Evolutionary conservation across 306 rosid species (phyloP).

Genomic region (Aeschynomene evenia): DNA sequence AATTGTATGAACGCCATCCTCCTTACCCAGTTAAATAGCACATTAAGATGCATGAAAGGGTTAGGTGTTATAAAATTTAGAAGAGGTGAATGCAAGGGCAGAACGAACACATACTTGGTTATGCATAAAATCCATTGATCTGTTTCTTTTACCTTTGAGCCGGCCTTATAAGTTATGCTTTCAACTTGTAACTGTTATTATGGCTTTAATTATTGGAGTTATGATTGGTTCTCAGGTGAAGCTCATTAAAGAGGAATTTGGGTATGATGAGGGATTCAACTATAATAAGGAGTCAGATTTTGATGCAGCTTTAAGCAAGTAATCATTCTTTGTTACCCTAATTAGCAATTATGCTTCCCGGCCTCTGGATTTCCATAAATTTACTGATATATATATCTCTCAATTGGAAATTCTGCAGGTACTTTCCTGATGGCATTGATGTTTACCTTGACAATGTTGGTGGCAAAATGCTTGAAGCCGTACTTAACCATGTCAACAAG

Average conservation of each 20-base stretch:
- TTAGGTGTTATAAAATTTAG: too few relatives aligned
- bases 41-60: too few relatives aligned
- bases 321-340: background rate
- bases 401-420: constrained; percentile 25
- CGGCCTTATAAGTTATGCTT: background rate
- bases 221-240: constrained; percentile 44
- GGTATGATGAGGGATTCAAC: constrained; percentile 71
- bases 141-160: background rate
- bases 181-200: background rate
- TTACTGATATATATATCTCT: background rate
- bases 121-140: background rate
- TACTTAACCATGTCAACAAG: constrained; percentile 61
- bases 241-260: constrained; percentile 63
- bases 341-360: background rate
- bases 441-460: constrained; percentile 71
- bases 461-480: constrained; percentile 68
- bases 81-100: background rate
- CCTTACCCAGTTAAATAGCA: too few relatives aligned
- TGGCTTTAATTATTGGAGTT: background rate
- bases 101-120: background rate
- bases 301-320: constrained; percentile 62
- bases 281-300: constrained; percentile 56
- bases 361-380: background rate
- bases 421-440: constrained; percentile 65
- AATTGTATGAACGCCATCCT: too few relatives aligned